A percentile compares a stretch with the other conserved stretches of the same genome.
Conservation (phyloP, 2,329 filamentous ascomycete species). For the Cadophora malorum region DNA sequence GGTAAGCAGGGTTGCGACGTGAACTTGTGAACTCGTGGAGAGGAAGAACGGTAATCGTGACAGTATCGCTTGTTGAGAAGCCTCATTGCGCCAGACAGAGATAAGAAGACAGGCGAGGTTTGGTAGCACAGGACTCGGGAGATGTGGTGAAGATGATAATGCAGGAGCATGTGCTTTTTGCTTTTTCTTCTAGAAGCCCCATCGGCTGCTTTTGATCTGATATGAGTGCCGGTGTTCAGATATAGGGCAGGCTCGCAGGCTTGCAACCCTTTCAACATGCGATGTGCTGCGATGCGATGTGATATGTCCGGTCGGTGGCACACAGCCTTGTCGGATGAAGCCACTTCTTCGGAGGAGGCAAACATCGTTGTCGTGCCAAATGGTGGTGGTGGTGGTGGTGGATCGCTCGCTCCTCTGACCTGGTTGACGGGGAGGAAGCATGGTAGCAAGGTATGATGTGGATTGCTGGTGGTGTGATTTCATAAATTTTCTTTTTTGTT, state of each 20-base stretch:
- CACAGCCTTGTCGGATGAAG: slow-evolving; percentile 14
- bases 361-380: neutral
- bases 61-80: neutral
- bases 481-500: neutral
- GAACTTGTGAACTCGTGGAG: neutral
- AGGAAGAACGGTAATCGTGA: neutral
- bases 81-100: neutral
- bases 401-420: slow-evolving; percentile 22
- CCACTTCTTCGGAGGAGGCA: slow-evolving; percentile 7
- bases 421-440: slow-evolving; percentile 17
- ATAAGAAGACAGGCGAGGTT: neutral
- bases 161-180: neutral
- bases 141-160: neutral
- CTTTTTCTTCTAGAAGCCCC: neutral
- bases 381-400: neutral
- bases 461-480: neutral
- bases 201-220: neutral
- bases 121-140: too few relatives aligned
- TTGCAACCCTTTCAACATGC: neutral
- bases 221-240: slow-evolving; percentile 25
- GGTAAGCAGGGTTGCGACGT: neutral
- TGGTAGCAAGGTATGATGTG: neutral
- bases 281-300: neutral
- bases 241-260: slow-evolving; percentile 4
- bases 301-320: neutral